These are phyloP conservation scores for Leccinum incarnatum DNA, from an alignment of 768 basidiomycete genomes.

Conservation along the genomic window DNA sequence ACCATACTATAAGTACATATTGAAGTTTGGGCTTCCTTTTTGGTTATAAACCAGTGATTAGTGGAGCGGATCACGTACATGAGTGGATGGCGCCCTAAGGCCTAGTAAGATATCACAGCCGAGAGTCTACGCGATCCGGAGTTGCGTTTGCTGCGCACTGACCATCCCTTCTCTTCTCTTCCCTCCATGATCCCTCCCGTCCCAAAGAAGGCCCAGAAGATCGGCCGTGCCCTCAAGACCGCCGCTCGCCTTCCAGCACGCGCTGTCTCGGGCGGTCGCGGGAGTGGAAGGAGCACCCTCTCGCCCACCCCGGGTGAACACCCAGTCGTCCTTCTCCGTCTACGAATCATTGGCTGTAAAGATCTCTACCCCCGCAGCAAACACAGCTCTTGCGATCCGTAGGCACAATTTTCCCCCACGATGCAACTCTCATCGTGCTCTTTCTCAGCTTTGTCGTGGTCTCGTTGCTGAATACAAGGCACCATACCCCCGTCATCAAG, in stretches of 20 bases:
- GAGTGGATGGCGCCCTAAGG: no score
- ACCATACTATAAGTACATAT: not conserved
- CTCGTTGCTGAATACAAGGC: slow-evolving; percentile 53
- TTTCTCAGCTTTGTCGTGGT: slow-evolving; percentile 64
- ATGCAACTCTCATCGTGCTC: not conserved
- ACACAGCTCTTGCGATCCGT: slow-evolving; percentile 77
- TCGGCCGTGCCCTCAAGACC: slow-evolving; percentile 57
- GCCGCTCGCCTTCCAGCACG: slow-evolving; percentile 55
- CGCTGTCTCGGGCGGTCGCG: slow-evolving; percentile 38
- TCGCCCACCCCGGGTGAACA: slow-evolving; percentile 57
- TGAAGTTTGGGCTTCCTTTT: not conserved
- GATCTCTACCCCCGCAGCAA: slow-evolving; percentile 63
- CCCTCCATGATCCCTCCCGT: slow-evolving; percentile 31
- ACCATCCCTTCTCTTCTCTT: not conserved
- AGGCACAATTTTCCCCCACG: slow-evolving; percentile 31
- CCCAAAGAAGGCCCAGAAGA: slow-evolving; percentile 46
- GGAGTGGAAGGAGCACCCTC: slow-evolving; percentile 35
- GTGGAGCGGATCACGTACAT: not conserved
- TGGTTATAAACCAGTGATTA: not conserved
- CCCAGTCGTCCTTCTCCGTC: slow-evolving; percentile 62
- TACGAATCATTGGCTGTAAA: slow-evolving; percentile 66
- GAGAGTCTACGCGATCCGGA: not conserved
- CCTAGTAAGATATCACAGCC: not conserved
- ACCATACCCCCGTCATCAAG: slow-evolving; percentile 76
- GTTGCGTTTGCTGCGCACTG: slow-evolving; percentile 11